Conservation (phyloP, 2,329 filamentous ascomycete genomes). For the Chaetomium strumarium region DNA sequence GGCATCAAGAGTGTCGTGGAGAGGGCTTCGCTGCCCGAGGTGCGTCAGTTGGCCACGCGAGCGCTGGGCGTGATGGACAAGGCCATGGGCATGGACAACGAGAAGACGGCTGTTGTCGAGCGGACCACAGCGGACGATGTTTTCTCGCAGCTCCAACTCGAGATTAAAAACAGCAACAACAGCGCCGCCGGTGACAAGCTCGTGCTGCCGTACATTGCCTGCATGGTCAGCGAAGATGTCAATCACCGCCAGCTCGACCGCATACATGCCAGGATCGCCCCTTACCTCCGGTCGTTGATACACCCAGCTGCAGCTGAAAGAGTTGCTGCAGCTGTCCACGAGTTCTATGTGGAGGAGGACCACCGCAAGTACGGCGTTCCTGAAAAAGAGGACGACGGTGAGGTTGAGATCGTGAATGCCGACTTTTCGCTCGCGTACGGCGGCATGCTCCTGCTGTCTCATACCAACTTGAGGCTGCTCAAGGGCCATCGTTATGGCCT, state of each 20-base stretch:
- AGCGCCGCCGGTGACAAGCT: constrained; percentile 56
- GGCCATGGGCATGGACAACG: constrained; percentile 84
- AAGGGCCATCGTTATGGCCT: constrained; percentile 98
- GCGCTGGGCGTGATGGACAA: constrained; percentile 84
- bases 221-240: constrained; percentile 82
- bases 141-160: constrained; percentile 63
- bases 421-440: constrained; percentile 97
- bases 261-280: constrained; percentile 60
- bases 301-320: constrained; percentile 53
- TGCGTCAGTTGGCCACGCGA: constrained; percentile 79
- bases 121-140: constrained; percentile 69
- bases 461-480: constrained; percentile 88
- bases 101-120: constrained; percentile 56
- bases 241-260: constrained; percentile 75
- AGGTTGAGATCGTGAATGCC: constrained; percentile 94
- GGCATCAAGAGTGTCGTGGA: constrained; percentile 87
- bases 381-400: constrained; percentile 81
- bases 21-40: constrained; percentile 87
- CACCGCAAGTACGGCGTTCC: constrained; percentile 80
- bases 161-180: constrained; percentile 66
- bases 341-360: constrained; percentile 77
- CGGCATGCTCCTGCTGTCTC: constrained; percentile 92
- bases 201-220: constrained; percentile 67
- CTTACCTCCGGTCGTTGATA: constrained; percentile 71
- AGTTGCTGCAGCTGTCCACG: constrained; percentile 67